A percentile compares a stretch with the other conserved stretches of the same genome.
Evolutionary conservation across 1,284 basidiomycete genomes (phyloP).

Genomic region (Xanthoconium separans): DNA sequence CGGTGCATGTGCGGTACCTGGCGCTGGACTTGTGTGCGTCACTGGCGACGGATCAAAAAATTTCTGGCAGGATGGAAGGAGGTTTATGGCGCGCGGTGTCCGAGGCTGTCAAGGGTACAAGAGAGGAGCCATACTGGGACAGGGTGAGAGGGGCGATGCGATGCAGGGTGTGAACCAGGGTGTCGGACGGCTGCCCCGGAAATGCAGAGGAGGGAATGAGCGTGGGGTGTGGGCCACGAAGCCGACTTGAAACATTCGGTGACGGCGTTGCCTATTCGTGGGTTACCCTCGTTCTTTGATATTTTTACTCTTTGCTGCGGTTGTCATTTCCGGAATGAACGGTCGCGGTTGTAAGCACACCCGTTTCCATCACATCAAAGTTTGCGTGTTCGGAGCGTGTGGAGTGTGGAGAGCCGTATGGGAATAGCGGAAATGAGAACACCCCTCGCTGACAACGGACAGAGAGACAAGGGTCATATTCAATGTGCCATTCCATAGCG

Average conservation of each 20-base stretch:
- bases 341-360: constrained; percentile 10
- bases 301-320: constrained; percentile 22
- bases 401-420: not conserved
- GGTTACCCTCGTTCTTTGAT: not conserved
- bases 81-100: constrained; percentile 23
- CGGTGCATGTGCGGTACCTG: constrained; percentile 38
- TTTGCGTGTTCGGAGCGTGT: not conserved
- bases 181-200: not conserved
- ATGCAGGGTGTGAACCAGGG: constrained; percentile 5
- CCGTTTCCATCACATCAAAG: not conserved
- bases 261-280: constrained; percentile 5
- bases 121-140: constrained; percentile 30
- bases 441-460: constrained; percentile 9
- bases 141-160: constrained; percentile 19
- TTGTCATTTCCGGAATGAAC: constrained; percentile 7
- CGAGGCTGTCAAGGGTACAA: constrained; percentile 30
- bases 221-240: constrained; percentile 2
- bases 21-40: constrained; percentile 48
- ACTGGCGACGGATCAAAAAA: constrained; percentile 23
- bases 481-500: constrained; percentile 10
- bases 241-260: not conserved
- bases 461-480: not conserved
- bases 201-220: not conserved
- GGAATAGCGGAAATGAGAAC: constrained; percentile 9
- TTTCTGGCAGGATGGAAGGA: constrained; percentile 9